Evolutionary conservation across 805 yeast species (phyloP).

Genomic region (Isabelozyma pseudorhagii): DNA sequence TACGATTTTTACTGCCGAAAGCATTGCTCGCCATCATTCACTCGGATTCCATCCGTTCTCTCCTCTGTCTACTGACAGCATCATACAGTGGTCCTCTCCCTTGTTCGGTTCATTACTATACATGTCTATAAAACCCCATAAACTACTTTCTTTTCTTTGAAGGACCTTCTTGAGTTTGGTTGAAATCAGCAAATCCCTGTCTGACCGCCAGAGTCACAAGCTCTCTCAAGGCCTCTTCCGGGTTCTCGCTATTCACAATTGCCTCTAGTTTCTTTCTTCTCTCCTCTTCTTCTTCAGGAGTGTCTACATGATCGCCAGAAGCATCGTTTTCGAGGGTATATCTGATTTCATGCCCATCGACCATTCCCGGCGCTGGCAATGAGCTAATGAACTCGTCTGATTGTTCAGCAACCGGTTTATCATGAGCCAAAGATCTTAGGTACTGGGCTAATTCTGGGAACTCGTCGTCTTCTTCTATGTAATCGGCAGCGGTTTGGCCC

Average conservation of each 20-base stretch:
- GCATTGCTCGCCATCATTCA: too few species aligned
- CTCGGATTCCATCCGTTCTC: too few species aligned
- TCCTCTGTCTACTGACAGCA: too few species aligned
- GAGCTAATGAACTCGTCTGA: constrained; percentile 15
- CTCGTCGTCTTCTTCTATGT: constrained; percentile 81
- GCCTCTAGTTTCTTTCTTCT: constrained; percentile 64
- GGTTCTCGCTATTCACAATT: constrained; percentile 75
- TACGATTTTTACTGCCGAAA: too few species aligned
- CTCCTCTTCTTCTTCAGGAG: constrained; percentile 45
- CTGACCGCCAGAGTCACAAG: constrained; percentile 66
- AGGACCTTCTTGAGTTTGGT: constrained; percentile 14
- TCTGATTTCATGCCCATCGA: constrained; percentile 52
- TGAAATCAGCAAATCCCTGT: constrained; percentile 42
- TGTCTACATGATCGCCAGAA: constrained; percentile 24
- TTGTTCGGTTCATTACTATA: too few species aligned
- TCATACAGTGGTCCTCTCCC: too few species aligned
- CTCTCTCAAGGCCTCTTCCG: constrained; percentile 72
- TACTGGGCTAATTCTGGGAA: constrained; percentile 74
- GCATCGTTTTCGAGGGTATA: constrained; percentile 50
- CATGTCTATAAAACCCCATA: neutral
- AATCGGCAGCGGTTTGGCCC: constrained; percentile 70
- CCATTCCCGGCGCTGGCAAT: constrained; percentile 35
- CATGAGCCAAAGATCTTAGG: constrained; percentile 44
- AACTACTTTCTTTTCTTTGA: constrained; percentile 30
- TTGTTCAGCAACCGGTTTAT: constrained; percentile 13